Evolutionary conservation across 345 rosid species (phyloP), one percentile per base, ranked within the genome.

Genomic region (Euphorbia peplus): DNA sequence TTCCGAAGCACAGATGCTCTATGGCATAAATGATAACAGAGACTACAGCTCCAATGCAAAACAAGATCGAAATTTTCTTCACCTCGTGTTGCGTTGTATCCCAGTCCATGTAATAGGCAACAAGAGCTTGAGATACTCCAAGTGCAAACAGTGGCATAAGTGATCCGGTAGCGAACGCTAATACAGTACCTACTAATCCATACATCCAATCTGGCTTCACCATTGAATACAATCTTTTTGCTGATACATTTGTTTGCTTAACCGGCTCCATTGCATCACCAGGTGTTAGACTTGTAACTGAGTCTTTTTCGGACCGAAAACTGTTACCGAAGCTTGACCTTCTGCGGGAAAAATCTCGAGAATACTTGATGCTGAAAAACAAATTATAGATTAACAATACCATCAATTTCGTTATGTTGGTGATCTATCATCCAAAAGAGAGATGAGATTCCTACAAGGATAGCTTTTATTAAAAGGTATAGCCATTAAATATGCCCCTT

Each of bases 131-230:
- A 24, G 98, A 84, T 73, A 93, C 88, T 6, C 98, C 98, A 60
- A 93, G 93, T 5, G 98, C 98, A 29, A 93, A 93, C 50, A 93
- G 90, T 4, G 98, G 98, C 98, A 91, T 89, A 77, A 83, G 90
- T 28, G 98, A 84, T 80, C 98, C 98, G 21, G 95, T 88, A 42
- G 87, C 74, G 2, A 93, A 80, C 24, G 95, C 97, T 56, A 87
- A 71, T 25, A 89, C 35, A 58, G 86, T 88, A 41, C 98, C 98
- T 44, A 76, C 69, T 16, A 88, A 30, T n/a, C 91, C 98, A 48
- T 87, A 91, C 39, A 66, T 75, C 97, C 98, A 93, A 76, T 93
- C 97, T 19, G 96, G 98, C 1, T 82, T 78, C 18, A 88, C 72
- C 97, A 93, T 91, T 50, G 96, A 77, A 74, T 90, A 95, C 28